Base-by-base conservation (phyloP, 495 filamentous ascomycete species). In the Penicillium desertorum region DNA sequence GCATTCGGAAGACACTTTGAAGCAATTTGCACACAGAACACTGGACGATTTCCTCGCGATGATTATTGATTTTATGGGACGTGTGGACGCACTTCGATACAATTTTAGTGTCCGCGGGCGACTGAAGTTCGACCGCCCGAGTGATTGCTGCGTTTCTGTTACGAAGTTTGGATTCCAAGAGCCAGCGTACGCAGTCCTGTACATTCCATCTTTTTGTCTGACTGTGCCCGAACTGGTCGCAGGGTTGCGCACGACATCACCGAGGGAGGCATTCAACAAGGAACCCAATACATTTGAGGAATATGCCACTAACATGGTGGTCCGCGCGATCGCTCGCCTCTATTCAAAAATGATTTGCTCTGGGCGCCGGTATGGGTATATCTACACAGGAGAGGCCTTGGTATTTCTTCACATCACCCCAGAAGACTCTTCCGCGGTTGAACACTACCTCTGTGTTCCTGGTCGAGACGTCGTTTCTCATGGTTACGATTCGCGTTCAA, bases 391-490 rank as follows among this genome's bases (percentile, higher is more conserved):
- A 6, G 64, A 80, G 60, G 68, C 69, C 37, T 74, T 70, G 20
- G 61, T 80, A 45, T 80, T 79, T 47, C 65, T 80, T n/a, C 60
- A 66, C 43, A 67, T 81, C 23, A 64, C 66, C n/a, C 45, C 76
- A 49, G 59, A 75, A 54, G 56, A 45, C 34, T 56, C 62, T 14
- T 66, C 56, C 2, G 44, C 62, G 47, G 19, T 65, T 42, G 56
- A 71, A 55, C 70, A 71, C 44, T 68, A 51, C 58, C 61, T 71
- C 22, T 66, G 56, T 65, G 45, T 70, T 56, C 69, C 67, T 17
- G 65, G 70, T 63, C 48, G 64, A 58, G 71, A 73, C 32, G 63
- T 70, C 45, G 39, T 63, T 48, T 46, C 51, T 43, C 56, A 62
- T 57, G 45, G 9, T 32, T 10, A 19, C 32, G 45, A 48, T 29